phyloP scores from a whole-genome alignment of 2,329 filamentous ascomycete genomes.

The Penicillium hordei region DNA sequence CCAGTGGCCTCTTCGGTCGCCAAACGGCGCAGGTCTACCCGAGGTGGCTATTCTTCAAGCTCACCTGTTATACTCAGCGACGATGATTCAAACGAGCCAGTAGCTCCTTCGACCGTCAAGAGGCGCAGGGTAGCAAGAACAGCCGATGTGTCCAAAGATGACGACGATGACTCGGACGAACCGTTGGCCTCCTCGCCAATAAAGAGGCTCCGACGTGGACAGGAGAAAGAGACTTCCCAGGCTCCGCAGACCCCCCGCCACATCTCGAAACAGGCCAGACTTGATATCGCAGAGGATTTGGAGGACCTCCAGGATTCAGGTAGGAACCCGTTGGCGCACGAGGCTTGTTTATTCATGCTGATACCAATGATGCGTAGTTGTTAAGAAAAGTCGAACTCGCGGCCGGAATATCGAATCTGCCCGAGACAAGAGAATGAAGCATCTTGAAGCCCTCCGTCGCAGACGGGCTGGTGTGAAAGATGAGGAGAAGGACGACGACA shows the following conservation, averaged over 20 bases:
- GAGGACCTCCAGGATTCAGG: conserved; percentile 47
- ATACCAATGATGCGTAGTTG: conserved; percentile 25
- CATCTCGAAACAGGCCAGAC: conserved; percentile 33
- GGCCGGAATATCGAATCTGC: conserved; percentile 42
- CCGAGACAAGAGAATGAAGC: conserved; percentile 39
- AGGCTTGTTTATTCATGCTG: neutral
- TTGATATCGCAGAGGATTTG: conserved; percentile 49
- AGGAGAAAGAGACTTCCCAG: conserved; percentile 17
- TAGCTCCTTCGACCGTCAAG: conserved; percentile 1
- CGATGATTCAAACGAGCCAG: neutral
- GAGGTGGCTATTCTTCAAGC: neutral
- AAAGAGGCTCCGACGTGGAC: conserved; percentile 26
- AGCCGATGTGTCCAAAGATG: neutral
- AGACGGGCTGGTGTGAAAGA: conserved; percentile 44
- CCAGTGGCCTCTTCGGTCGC: conserved; percentile 24
- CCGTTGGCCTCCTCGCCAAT: conserved; percentile 22
- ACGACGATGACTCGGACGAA: neutral
- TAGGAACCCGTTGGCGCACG: conserved; percentile 12
- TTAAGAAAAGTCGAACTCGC: conserved; percentile 43
- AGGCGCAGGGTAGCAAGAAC: neutral
- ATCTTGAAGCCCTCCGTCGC: conserved; percentile 46
- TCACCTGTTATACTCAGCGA: neutral
- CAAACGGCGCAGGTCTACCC: conserved; percentile 20
- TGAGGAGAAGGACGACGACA: conserved; percentile 17
- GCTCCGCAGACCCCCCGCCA: conserved; percentile 29